These are phyloP conservation scores for Yamadazyma paraphyllophila DNA, from an alignment of 805 yeast genomes.

Conservation along the genomic window DNA sequence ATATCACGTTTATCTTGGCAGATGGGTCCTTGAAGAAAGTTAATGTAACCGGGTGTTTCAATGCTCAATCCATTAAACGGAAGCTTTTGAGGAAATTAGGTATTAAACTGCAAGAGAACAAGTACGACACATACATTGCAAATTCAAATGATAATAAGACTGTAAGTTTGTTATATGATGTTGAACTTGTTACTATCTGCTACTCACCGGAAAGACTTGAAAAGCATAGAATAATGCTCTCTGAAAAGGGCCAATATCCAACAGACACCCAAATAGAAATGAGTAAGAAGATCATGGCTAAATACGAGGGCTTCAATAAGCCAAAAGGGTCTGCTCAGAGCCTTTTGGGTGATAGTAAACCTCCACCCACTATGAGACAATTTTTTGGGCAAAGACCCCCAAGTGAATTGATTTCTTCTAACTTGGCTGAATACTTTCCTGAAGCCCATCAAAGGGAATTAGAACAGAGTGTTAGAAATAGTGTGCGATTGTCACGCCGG, in stretches of 20 bases:
- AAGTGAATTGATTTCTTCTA: constrained; percentile 84
- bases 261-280: constrained; percentile 56
- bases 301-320: constrained; percentile 25
- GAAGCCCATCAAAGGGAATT: constrained; percentile 68
- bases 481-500: constrained; percentile 57
- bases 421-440: constrained; percentile 89
- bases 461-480: constrained; percentile 77
- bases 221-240: constrained; percentile 66
- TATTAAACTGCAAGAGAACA: constrained; percentile 39
- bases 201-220: constrained; percentile 71
- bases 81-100: constrained; percentile 62
- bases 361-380: constrained; percentile 33
- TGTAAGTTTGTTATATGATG: constrained; percentile 59
- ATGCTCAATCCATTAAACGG: constrained; percentile 73
- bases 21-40: constrained; percentile 71
- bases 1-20: constrained; percentile 66
- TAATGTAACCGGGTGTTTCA: constrained; percentile 75
- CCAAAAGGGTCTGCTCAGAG: constrained; percentile 22
- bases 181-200: constrained; percentile 78
- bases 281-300: constrained; percentile 46
- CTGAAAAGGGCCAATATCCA: constrained; percentile 64
- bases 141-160: constrained; percentile 29
- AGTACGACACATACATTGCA: constrained; percentile 62
- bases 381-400: constrained; percentile 92
- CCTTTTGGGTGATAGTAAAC: constrained; percentile 21